Evolutionary conservation across 2,329 filamentous ascomycete genomes (phyloP).

Genomic region (Fusarium tricinctum): DNA sequence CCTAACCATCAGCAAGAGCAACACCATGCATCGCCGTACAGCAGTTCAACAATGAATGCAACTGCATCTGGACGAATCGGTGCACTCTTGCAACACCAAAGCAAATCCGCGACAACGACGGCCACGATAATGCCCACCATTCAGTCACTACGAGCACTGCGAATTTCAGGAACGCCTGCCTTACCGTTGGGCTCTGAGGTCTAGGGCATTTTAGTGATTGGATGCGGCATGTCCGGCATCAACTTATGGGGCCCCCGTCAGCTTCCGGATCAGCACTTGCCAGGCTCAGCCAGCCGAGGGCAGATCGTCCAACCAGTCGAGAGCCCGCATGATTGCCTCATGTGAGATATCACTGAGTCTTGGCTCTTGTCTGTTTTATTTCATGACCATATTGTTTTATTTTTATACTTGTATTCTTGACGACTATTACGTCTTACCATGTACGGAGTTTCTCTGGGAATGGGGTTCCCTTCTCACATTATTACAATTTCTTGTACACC

Average conservation of each 20-base stretch:
- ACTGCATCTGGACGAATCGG: conserved; percentile 23
- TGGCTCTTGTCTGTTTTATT: conserved; percentile 18
- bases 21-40: conserved; percentile 8
- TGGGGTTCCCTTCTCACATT: conserved; percentile 5
- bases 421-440: conserved; percentile 23
- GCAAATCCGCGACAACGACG: conserved; percentile 16
- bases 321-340: conserved; percentile 30
- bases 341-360: conserved; percentile 20
- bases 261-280: conserved; percentile 46
- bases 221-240: conserved; percentile 42
- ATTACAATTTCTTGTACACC: conserved; percentile 33
- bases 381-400: conserved; percentile 15
- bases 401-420: conserved; percentile 9
- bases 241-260: conserved; percentile 42
- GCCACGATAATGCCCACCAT: conserved; percentile 3
- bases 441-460: conserved; percentile 29
- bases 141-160: conserved; percentile 7
- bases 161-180: conserved; percentile 6
- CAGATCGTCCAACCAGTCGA: conserved; percentile 19
- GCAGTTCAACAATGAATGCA: conserved; percentile 14
- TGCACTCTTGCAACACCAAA: conserved; percentile 15
- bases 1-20: conserved; percentile 17
- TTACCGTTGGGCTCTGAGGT: conserved; percentile 4
- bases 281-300: conserved; percentile 28
- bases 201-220: conserved; percentile 39